These are phyloP conservation scores for Trametes pubescens DNA, from an alignment of 1,284 basidiomycete species.

Conservation along the genomic window DNA sequence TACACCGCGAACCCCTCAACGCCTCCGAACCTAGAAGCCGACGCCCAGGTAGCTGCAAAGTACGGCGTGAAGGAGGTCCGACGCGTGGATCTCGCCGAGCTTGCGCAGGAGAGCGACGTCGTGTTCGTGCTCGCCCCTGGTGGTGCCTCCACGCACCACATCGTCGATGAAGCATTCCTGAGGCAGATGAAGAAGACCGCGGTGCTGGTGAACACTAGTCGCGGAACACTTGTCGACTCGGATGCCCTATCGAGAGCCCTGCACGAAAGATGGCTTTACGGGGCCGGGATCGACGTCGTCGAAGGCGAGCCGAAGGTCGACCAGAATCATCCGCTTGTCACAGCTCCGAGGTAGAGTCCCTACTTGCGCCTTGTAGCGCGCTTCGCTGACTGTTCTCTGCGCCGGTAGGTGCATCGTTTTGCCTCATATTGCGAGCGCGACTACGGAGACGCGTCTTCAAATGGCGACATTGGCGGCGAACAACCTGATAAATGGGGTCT, in stretches of 20 bases:
- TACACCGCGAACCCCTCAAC: conserved; percentile 69
- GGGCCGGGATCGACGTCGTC: conserved; percentile 93
- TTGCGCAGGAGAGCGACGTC: conserved; percentile 82
- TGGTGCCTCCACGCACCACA: conserved; percentile 73
- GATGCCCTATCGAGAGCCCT: conserved; percentile 87
- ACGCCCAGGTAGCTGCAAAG: conserved; percentile 56
- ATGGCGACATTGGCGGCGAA: conserved; percentile 83
- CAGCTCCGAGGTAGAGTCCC: conserved; percentile 68
- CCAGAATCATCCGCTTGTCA: conserved; percentile 81
- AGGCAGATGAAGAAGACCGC: conserved; percentile 85
- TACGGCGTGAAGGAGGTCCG: conserved; percentile 62
- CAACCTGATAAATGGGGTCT: conserved; percentile 66
- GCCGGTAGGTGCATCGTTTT: conserved; percentile 73
- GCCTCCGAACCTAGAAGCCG: conserved; percentile 52
- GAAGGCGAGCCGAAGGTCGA: conserved; percentile 89
- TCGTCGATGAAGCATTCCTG: conserved; percentile 80
- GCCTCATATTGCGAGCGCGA: conserved; percentile 93
- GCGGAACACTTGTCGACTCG: conserved; percentile 89
- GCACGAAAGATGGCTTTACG: conserved; percentile 82
- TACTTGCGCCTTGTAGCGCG: not conserved
- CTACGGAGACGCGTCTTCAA: conserved; percentile 81
- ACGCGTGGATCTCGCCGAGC: conserved; percentile 67
- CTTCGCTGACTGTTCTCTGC: conserved; percentile 11
- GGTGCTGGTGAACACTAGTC: conserved; percentile 82
- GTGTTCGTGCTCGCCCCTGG: conserved; percentile 88